A percentile compares a stretch with the other conserved stretches of the same genome.
These are phyloP conservation scores for Carex littledalei DNA, from an alignment of 176 grass and related monocot genomes.

Conservation along the genomic window DNA sequence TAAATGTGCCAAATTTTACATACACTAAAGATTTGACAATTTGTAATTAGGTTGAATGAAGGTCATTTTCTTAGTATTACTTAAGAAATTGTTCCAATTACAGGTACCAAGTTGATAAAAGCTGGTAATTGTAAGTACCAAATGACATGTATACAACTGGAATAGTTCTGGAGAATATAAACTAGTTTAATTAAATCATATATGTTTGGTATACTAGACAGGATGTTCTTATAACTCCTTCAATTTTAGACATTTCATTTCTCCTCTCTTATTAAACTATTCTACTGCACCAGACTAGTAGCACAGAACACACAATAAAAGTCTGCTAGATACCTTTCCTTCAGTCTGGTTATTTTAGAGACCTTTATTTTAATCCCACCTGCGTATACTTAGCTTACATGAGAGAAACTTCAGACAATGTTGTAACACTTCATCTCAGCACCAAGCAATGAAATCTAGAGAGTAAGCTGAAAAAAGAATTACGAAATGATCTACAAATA, in stretches of 20 bases:
- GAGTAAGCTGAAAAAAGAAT: conserved; percentile 52
- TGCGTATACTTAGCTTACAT: conserved; percentile 54
- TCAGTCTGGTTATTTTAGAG: conserved; percentile 41
- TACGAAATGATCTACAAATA: conserved; percentile 41
- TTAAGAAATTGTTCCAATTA: background rate
- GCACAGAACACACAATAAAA: conserved; percentile 14
- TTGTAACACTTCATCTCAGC: conserved; percentile 97
- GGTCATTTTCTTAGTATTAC: background rate
- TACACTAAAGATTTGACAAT: conserved; percentile 15
- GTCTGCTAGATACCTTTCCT: background rate
- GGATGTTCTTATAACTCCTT: background rate
- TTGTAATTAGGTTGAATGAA: background rate
- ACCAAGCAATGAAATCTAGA: conserved; percentile 84
- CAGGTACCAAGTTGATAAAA: background rate
- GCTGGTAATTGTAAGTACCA: background rate
- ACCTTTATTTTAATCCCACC: conserved; percentile 93
- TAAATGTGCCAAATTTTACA: background rate
- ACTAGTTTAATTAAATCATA: background rate
- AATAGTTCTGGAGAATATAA: background rate
- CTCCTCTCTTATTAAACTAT: background rate
- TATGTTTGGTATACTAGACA: background rate
- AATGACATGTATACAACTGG: background rate
- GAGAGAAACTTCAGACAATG: conserved; percentile 72
- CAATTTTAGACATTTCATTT: background rate
- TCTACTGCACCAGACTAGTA: background rate